Evolutionary conservation across 495 filamentous ascomycete genomes (phyloP).

Genomic region (Lindgomyces ingoldianus): DNA sequence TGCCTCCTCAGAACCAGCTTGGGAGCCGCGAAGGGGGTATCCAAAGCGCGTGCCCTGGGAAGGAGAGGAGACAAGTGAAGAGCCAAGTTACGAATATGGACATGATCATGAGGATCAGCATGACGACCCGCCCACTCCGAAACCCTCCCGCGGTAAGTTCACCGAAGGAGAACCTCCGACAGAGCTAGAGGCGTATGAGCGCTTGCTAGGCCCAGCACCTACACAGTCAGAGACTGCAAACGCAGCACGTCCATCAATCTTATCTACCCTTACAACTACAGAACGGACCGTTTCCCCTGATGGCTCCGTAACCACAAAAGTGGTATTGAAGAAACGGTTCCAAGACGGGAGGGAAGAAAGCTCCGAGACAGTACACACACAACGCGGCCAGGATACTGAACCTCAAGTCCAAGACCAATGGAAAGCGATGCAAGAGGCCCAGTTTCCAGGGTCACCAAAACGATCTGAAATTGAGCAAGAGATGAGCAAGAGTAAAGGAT

Average conservation of each 20-base stretch:
- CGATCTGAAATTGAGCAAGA: neutral
- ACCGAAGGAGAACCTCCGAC: slow-evolving; percentile 16
- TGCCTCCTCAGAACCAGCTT: neutral
- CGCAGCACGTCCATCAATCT: slow-evolving; percentile 41
- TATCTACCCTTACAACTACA: slow-evolving; percentile 61
- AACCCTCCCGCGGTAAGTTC: neutral
- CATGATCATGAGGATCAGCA: slow-evolving; percentile 37
- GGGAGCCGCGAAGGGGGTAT: neutral
- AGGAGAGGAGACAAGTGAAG: slow-evolving; percentile 12
- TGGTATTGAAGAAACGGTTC: slow-evolving; percentile 62
- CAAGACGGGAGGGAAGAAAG: slow-evolving; percentile 65
- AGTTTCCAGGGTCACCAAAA: neutral
- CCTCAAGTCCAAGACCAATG: slow-evolving; percentile 5
- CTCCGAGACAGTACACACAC: slow-evolving; percentile 50
- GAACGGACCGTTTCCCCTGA: slow-evolving; percentile 57
- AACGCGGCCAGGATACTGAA: slow-evolving; percentile 24
- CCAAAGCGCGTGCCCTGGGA: slow-evolving; percentile 9
- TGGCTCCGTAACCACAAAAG: slow-evolving; percentile 62
- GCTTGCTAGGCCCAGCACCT: slow-evolving; percentile 12
- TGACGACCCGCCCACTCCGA: slow-evolving; percentile 32
- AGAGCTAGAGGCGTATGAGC: slow-evolving; percentile 37
- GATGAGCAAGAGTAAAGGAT: slow-evolving; percentile 17
- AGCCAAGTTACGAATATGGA: slow-evolving; percentile 31
- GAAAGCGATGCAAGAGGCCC: slow-evolving; percentile 17
- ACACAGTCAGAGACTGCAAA: slow-evolving; percentile 9